Evolutionary conservation across 345 rosid genomes (phyloP).

Genomic region (Boechera divaricarpa): DNA sequence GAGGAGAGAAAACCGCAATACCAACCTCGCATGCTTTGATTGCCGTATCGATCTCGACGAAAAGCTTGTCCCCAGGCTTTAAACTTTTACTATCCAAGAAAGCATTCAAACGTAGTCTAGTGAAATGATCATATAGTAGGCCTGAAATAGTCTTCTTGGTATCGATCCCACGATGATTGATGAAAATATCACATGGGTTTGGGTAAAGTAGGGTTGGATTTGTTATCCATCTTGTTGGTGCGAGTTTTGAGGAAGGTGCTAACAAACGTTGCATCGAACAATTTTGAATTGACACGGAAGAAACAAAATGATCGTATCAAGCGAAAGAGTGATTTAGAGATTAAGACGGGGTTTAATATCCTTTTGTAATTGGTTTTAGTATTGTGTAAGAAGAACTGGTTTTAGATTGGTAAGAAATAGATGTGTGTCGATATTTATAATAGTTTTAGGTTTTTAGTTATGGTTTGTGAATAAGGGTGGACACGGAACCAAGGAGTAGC

Average conservation of each 20-base stretch:
- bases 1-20: slow-evolving; percentile 78
- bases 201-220: slow-evolving; percentile 18
- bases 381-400: slow-evolving; percentile 8
- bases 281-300: slow-evolving; percentile 19
- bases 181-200: slow-evolving; percentile 69
- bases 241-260: slow-evolving; percentile 39
- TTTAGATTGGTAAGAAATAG: slow-evolving; percentile 22
- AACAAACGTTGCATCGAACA: slow-evolving; percentile 60
- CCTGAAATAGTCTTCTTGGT: slow-evolving; percentile 81
- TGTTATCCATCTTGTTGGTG: slow-evolving; percentile 33
- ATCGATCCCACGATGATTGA: slow-evolving; percentile 81
- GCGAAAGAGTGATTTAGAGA: slow-evolving; percentile 4
- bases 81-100: slow-evolving; percentile 82
- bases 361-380: neutral
- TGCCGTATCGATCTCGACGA: slow-evolving; percentile 59
- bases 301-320: slow-evolving; percentile 7
- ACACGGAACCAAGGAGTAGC: neutral
- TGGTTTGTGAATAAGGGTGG: neutral
- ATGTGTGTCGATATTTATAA: slow-evolving; percentile 25
- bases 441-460: neutral
- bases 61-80: slow-evolving; percentile 78
- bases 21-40: slow-evolving; percentile 63
- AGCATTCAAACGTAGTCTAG: slow-evolving; percentile 49
- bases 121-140: slow-evolving; percentile 59
- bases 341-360: neutral